These are phyloP conservation scores for Chenopodium suecicum DNA, from an alignment of 148 eudicot species.

Conservation along the genomic window DNA sequence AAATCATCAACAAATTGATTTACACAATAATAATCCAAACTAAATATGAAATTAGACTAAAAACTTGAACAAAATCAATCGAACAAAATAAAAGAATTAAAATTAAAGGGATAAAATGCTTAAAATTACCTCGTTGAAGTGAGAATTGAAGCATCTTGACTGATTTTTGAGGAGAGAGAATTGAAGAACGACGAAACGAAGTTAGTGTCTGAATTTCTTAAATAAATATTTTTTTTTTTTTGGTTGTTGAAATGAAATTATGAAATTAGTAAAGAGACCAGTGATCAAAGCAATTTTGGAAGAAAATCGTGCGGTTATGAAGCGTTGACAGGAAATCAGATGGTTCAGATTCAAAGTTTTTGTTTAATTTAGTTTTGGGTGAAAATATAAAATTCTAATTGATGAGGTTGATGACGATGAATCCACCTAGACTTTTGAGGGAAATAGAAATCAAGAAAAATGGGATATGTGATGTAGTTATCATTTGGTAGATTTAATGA, in stretches of 20 bases:
- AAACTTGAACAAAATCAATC: no score
- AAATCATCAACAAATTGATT: background rate
- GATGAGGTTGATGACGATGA: slow-evolving; percentile 17
- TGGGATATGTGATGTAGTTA: no score
- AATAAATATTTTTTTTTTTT: no score
- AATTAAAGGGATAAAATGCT: background rate
- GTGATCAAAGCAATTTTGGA: background rate
- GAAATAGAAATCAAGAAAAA: no score
- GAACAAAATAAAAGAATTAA: background rate
- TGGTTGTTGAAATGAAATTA: no score
- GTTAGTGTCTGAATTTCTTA: no score
- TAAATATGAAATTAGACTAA: no score
- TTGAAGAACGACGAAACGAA: background rate
- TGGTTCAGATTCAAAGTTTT: background rate
- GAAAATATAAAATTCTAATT: background rate
- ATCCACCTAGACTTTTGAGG: background rate
- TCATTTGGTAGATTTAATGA: no score
- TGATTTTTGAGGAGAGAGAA: slow-evolving; percentile 14
- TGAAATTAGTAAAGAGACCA: no score
- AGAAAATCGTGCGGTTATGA: background rate
- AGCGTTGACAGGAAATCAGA: background rate
- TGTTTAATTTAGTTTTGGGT: background rate
- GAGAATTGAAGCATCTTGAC: slow-evolving; percentile 56
- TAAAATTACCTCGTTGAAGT: slow-evolving; percentile 61
- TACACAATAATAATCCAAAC: no score